Evolutionary conservation across 495 filamentous ascomycete species (phyloP), one percentile per base, ranked within the genome.

Genomic region (Penicillium nucicola): DNA sequence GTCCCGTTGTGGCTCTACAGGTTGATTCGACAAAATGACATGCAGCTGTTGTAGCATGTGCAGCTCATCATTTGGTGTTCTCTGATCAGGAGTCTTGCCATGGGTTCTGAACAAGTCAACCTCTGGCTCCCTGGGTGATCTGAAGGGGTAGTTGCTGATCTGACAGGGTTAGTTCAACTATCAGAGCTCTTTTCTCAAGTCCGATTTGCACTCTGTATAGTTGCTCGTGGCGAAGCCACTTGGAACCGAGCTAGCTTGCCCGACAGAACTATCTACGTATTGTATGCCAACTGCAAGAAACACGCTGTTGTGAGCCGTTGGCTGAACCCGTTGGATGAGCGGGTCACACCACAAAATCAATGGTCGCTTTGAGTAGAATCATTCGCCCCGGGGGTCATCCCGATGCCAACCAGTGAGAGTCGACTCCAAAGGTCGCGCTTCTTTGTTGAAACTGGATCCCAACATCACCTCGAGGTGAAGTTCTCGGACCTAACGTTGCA

Each of bases 211-310:
- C 25, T 35, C 28, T 41, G 49, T 37, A 35, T 42, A 35, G 18
- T 33, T 38, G 42, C 48, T 32, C 38, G 25, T 31, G 28, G 20
- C 53, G 55, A 34, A 48, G 48, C 46, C 44, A 37, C 38, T 52
- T 37, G 36, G 34, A 15, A 41, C 44, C 44, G 34, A 10, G 34
- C 10, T 45, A 33, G 23, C n/a, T 37, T 45, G 49, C 33, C 34
- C 42, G 37, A 36, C 35, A 46, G 40, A 51, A 60, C 56, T 65
- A 65, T 62, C 62, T 65, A 65, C 59, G 53, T 57, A 57, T 48
- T 62, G 57, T 54, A 61, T 48, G 42, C 50, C 40, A 46, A 25
- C 17, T 20, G 33, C 36, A 31, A 28, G 11, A 22, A 30, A 20
- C 19, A 31, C 38, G 42, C 19, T 39, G 33, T 42, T 23, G 39